Evolutionary conservation across 1,284 basidiomycete species (phyloP), one percentile per base, ranked within the genome.

Genomic region (Ustilago esculenta): DNA sequence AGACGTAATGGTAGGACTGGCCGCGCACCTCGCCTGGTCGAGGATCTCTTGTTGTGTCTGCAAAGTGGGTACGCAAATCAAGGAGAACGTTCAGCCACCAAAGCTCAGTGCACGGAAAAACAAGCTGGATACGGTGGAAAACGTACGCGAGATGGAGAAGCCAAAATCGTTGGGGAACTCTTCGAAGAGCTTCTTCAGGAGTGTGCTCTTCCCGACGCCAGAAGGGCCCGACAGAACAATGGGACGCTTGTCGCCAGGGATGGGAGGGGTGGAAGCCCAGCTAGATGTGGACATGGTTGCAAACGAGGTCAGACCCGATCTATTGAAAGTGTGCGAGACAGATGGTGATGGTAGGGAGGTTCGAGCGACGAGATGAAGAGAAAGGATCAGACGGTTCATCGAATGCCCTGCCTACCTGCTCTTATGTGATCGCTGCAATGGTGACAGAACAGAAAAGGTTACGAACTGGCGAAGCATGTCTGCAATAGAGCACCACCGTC

Each of bases 201-300:
- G 88, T 0, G 95, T 96, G 77, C 90, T 92, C 83, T 98, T 98
- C 51, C 95, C 95, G 2, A 94, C 91, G 20, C 95, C 95, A 1
- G 92, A 94, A 0, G 90, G 91, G 0, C 91, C 91, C 64, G 88
- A 91, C 44, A 92, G 85, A 36, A 92, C 88, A 51, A 92, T 86
- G 9, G 90, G 91, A 23, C 77, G 70, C 45, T 66, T 71, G 44
- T 71, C 61, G 2, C 24, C 32, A 0, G 61, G 61, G 5, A 71
- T 66, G 17, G 57, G 49, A 23, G 68, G 68, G 6, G 61, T 71
- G 2, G 61, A 66, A 1, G 68, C 61, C 66, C 66, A 69, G 44
- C 41, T 54, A 15, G 57, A 45, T 4, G 64, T 49, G 35, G 64
- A 59, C 63, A 66, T 66, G 21, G 24, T 54, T 12, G 47, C 51